Conservation (phyloP, 345 rosid species). For the Hypericum perforatum region DNA sequence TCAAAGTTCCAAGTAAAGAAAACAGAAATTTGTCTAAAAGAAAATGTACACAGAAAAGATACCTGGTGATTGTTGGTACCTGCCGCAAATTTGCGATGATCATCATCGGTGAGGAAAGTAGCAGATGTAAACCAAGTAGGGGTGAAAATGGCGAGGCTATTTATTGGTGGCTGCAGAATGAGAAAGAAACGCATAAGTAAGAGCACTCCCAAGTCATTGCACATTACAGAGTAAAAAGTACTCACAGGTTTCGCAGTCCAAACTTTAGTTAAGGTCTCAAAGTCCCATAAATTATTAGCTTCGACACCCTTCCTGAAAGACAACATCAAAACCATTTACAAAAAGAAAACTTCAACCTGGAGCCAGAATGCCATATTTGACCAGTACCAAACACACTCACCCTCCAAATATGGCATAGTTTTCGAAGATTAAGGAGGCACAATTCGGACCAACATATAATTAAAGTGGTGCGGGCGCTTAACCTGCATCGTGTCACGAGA, state of each 20-base stretch:
- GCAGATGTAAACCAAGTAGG: constrained; percentile 92
- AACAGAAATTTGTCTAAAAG: neutral
- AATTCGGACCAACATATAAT: too few relatives aligned
- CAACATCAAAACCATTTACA: constrained; percentile 2
- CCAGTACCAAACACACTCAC: constrained; percentile 39
- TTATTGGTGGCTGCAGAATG: constrained; percentile 56
- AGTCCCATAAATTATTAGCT: constrained; percentile 77
- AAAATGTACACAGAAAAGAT: neutral
- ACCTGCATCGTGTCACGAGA: too few relatives aligned
- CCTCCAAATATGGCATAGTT: constrained; percentile 82
- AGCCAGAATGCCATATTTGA: neutral
- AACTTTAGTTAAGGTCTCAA: constrained; percentile 48
- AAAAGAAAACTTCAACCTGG: neutral
- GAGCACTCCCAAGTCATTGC: too few relatives aligned
- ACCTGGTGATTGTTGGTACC: constrained; percentile 88
- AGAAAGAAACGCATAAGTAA: neutral
- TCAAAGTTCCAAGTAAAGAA: neutral
- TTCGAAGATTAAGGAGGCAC: too few relatives aligned
- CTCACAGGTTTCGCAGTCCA: constrained; percentile 84
- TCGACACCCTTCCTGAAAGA: constrained; percentile 69
- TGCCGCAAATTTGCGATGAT: constrained; percentile 81
- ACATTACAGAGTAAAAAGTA: constrained; percentile 14
- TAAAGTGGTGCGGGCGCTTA: too few relatives aligned
- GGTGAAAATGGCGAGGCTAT: constrained; percentile 84
- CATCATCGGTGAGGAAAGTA: constrained; percentile 57